A percentile compares a stretch with the other conserved stretches of the same genome.
These are phyloP conservation scores for Candolleomyces aberdarensis DNA, from an alignment of 768 basidiomycete species.

Conservation along the genomic window DNA sequence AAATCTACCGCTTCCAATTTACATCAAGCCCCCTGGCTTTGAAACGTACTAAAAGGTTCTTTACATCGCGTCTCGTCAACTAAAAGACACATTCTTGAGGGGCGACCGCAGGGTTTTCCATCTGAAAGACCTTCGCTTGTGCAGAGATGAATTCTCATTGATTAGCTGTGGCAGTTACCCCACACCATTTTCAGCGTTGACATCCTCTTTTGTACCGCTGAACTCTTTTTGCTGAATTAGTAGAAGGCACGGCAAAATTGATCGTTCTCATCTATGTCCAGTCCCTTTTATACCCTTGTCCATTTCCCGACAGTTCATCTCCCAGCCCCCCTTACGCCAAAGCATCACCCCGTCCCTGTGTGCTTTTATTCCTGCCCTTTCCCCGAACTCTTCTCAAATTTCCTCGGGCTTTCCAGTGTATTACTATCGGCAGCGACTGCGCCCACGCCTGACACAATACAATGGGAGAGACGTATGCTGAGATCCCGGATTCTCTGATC, in stretches of 20 bases:
- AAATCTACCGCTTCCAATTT: neutral
- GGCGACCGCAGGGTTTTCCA: neutral
- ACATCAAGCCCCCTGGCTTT: neutral
- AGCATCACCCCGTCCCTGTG: conserved; percentile 38
- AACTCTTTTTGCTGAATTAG: conserved; percentile 4
- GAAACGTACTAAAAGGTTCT: neutral
- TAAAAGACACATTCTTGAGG: neutral
- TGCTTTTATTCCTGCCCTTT: neutral
- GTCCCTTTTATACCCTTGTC: conserved; percentile 24
- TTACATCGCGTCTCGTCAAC: neutral
- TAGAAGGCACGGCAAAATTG: neutral
- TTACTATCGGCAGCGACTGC: too few relatives aligned
- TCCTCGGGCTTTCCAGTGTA: neutral
- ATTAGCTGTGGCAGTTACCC: neutral
- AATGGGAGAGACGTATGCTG: conserved; percentile 60
- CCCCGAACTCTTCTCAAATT: neutral
- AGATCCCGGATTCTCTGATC: conserved; percentile 50
- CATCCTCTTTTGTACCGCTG: conserved; percentile 2
- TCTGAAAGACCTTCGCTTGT: neutral
- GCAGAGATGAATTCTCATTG: conserved; percentile 74
- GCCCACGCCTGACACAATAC: neutral
- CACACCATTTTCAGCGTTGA: neutral
- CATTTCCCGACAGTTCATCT: conserved; percentile 71
- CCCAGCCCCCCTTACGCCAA: conserved; percentile 75
- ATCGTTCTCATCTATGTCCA: neutral